Evolutionary conservation across 805 yeast species (phyloP), one percentile per base, ranked within the genome.

Genomic region (Lipomyces yamanashiensis): DNA sequence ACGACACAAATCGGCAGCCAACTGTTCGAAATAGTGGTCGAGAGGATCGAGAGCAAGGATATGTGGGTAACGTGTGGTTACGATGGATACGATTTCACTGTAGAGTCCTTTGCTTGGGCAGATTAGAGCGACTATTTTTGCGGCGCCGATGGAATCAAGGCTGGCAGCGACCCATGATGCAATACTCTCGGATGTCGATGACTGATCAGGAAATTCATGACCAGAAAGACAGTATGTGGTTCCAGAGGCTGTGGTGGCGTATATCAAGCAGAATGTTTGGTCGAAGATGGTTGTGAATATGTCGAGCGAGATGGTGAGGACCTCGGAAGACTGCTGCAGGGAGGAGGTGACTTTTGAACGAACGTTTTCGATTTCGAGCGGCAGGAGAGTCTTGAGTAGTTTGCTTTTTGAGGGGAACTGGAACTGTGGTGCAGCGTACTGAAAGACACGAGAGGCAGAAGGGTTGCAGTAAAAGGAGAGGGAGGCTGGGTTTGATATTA

Each of bases 261-360:
- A 66, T n/a, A 63, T 44, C 13, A 52, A 21, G 15, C 64, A 52
- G 34, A 55, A 56, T 12, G 47, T 40, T 34, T 59, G 67, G 47
- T 60, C 62, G 33, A 56, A 61, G 7, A 54, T 48, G 10, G 64
- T 54, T 10, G 54, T 39, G 19, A 66, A 36, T 17, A 66, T 47
- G 62, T 66, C 69, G 41, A 66, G 64, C 4, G 69, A 66, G 40
- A 63, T 33, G 1, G 67, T 63, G 48, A 66, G 60, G n/a, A 55
- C 28, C 39, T 60, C 62, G 40, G 59, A 10, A 2, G 61, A 53
- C 13, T 55, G 62, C 62, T 51, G 62, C 41, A 62, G 55, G 7
- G 48, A n/a, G 6, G 43, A 17, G n/a, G 43, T 23, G 34, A 59
- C 45, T 21, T 59, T 62, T 9, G 62, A 47, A 10, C 59, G 36